A percentile compares a stretch with the other conserved stretches of the same genome.
These are phyloP conservation scores for Blastomyces silverae DNA, from an alignment of 2,329 filamentous ascomycete genomes.

Conservation along the genomic window DNA sequence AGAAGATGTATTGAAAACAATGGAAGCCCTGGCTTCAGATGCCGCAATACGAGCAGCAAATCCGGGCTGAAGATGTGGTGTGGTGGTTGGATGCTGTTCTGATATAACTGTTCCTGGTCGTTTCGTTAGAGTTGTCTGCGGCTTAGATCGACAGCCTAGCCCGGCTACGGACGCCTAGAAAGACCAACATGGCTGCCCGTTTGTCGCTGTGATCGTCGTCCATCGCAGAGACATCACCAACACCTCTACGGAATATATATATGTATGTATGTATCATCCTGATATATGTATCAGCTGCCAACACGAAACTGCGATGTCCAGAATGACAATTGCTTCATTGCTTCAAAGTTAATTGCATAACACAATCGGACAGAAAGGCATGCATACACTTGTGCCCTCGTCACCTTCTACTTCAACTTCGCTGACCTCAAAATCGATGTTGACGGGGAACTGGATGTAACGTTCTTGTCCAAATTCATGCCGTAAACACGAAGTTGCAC, in stretches of 20 bases:
- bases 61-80: background rate
- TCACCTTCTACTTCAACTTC: background rate
- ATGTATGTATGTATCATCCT: background rate
- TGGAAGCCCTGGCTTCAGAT: background rate
- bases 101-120: background rate
- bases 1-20: background rate
- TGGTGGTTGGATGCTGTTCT: background rate
- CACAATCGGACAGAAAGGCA: background rate
- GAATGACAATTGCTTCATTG: background rate
- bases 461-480: background rate
- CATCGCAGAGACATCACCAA: no score
- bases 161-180: background rate
- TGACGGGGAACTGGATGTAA: background rate
- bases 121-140: background rate
- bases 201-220: background rate
- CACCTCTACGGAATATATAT: no score
- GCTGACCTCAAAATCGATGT: background rate
- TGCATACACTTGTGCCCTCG: background rate
- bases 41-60: background rate
- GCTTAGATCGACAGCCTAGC: background rate
- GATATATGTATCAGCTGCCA: background rate
- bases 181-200: background rate
- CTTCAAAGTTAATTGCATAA: background rate
- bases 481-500: background rate
- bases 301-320: background rate